A percentile compares a stretch with the other conserved stretches of the same genome.
Evolutionary conservation across 805 yeast species (phyloP).

Genomic region (Cyberlindnera amylophila): DNA sequence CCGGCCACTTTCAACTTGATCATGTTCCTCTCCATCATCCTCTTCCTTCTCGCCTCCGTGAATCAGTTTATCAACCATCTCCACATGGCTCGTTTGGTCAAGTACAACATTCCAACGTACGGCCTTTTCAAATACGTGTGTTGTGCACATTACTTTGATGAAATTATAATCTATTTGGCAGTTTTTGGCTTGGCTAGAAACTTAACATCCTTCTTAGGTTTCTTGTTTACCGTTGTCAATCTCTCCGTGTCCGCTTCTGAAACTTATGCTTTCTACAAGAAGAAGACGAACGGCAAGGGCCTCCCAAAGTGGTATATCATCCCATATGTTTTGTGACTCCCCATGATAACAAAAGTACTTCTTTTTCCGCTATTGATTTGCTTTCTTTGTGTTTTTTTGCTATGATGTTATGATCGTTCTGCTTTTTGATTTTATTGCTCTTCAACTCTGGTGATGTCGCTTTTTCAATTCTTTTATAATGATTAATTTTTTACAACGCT

Average conservation of each 20-base stretch:
- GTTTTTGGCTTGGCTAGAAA: conserved; percentile 23
- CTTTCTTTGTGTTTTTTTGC: background rate
- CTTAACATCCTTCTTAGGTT: conserved; percentile 17
- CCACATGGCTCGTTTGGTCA: conserved; percentile 25
- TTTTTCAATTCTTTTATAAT: too few relatives aligned
- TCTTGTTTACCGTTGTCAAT: conserved; percentile 38
- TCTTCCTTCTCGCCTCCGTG: conserved; percentile 31
- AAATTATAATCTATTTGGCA: conserved; percentile 49
- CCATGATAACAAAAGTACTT: background rate
- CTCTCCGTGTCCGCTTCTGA: conserved; percentile 55
- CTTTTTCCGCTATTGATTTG: background rate
- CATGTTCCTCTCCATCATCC: conserved; percentile 12
- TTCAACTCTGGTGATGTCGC: background rate
- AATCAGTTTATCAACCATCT: conserved; percentile 39
- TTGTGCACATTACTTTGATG: conserved; percentile 72
- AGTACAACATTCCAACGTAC: conserved; percentile 46
- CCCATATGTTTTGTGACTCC: conserved; percentile 33
- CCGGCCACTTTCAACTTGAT: conserved; percentile 8
- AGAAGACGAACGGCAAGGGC: conserved; percentile 19
- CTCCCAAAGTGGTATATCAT: conserved; percentile 34
- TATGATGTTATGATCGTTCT: background rate
- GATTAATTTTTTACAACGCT: background rate
- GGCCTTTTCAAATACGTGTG: conserved; percentile 48
- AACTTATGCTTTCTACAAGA: conserved; percentile 43
- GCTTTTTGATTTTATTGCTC: background rate